Conservation (phyloP, 1,139 yeast genomes). For the Pichia inconspicua region DNA sequence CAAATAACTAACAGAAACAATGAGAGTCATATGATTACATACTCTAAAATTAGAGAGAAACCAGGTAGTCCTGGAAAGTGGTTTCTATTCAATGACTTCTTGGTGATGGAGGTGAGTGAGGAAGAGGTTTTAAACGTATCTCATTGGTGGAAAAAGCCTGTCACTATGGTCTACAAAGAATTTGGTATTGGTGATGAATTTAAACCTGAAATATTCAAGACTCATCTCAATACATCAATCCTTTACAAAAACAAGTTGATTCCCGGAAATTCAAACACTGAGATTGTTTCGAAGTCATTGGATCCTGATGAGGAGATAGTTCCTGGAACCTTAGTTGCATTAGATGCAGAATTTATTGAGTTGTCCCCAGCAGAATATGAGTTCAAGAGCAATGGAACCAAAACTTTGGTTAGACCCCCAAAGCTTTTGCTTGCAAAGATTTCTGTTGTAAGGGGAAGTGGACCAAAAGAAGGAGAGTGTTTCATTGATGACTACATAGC, state of each 20-base stretch:
- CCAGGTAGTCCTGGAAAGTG: conserved; percentile 37
- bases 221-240: conserved; percentile 50
- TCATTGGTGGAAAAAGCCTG: conserved; percentile 78
- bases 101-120: conserved; percentile 71
- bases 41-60: conserved; percentile 23
- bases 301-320: conserved; percentile 62
- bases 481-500: conserved; percentile 91
- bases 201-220: conserved; percentile 35
- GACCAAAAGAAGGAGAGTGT: conserved; percentile 61
- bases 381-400: conserved; percentile 58
- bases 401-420: conserved; percentile 64
- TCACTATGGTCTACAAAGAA: conserved; percentile 60
- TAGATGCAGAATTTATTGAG: conserved; percentile 94
- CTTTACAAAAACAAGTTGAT: conserved; percentile 74
- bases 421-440: conserved; percentile 78
- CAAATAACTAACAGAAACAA: conserved; percentile 54
- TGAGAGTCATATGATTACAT: conserved; percentile 54
- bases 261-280: conserved; percentile 53
- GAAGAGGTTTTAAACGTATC: conserved; percentile 62
- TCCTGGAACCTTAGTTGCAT: conserved; percentile 75
- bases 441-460: conserved; percentile 77
- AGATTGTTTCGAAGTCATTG: conserved; percentile 57
- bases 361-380: conserved; percentile 76
- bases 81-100: conserved; percentile 86
- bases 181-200: conserved; percentile 31